These are phyloP conservation scores for Cenchrus fungigraminus DNA, from an alignment of 176 grass and related monocot genomes.

Conservation along the genomic window DNA sequence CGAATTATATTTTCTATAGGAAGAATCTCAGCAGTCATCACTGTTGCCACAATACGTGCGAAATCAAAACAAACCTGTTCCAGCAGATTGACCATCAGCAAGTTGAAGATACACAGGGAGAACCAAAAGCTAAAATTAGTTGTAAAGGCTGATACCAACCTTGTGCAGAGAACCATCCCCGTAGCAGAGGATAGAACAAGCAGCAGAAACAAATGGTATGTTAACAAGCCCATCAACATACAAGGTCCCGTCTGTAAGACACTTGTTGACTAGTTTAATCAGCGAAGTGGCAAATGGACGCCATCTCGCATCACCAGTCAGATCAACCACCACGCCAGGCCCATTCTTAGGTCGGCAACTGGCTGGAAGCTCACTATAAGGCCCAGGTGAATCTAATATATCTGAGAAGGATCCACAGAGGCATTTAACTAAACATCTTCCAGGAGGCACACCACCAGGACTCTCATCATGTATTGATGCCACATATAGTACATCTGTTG, in stretches of 20 bases:
- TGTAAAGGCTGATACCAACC: slow-evolving; percentile 49
- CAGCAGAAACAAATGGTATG: slow-evolving; percentile 69
- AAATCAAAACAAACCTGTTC: slow-evolving; percentile 95
- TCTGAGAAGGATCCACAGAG: slow-evolving; percentile 59
- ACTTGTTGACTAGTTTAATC: slow-evolving; percentile 86
- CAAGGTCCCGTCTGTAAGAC: slow-evolving; percentile 83
- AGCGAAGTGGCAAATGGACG: slow-evolving; percentile 65
- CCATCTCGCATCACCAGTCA: slow-evolving; percentile 69
- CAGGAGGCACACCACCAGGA: slow-evolving; percentile 39
- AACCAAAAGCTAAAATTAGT: not conserved
- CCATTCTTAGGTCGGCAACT: slow-evolving; percentile 67
- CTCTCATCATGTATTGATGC: slow-evolving; percentile 53
- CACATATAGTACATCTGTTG: slow-evolving; percentile 69
- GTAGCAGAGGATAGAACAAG: slow-evolving; percentile 78
- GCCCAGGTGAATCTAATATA: slow-evolving; percentile 60
- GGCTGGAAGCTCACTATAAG: slow-evolving; percentile 76
- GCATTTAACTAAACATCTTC: slow-evolving; percentile 68
- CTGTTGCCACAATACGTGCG: slow-evolving; percentile 70
- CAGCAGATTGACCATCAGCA: slow-evolving; percentile 30
- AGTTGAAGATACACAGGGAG: slow-evolving; percentile 20
- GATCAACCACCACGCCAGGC: slow-evolving; percentile 70
- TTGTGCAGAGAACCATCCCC: slow-evolving; percentile 79
- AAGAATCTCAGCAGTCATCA: slow-evolving; percentile 71
- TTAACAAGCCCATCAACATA: slow-evolving; percentile 82
- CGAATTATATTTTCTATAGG: slow-evolving; percentile 73